Conservation (phyloP, 2,329 filamentous ascomycete genomes). For the Colletotrichum cuscutae region DNA sequence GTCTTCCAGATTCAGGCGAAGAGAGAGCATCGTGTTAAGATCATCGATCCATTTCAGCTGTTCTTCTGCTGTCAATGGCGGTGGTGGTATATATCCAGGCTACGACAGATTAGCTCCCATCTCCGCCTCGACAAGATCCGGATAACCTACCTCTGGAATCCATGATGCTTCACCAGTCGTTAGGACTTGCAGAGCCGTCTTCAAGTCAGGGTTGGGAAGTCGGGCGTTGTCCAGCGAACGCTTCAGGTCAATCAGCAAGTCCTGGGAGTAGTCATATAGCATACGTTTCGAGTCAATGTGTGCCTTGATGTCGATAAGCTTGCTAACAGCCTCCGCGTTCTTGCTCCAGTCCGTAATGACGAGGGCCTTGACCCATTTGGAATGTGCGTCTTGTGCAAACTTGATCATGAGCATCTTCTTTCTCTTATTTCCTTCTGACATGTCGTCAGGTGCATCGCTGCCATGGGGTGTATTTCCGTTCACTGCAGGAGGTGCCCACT, state of each 20-base stretch:
- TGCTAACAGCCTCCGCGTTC: constrained; percentile 81
- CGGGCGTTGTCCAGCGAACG: constrained; percentile 77
- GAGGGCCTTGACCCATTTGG: constrained; percentile 91
- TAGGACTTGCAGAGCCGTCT: constrained; percentile 87
- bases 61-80: constrained; percentile 75
- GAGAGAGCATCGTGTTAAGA: constrained; percentile 84
- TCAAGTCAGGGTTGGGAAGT: constrained; percentile 89
- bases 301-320: constrained; percentile 85
- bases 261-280: constrained; percentile 69
- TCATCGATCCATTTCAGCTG: constrained; percentile 80
- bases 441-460: constrained; percentile 60
- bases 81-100: constrained; percentile 81
- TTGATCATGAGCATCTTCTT: constrained; percentile 83
- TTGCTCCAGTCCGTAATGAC: constrained; percentile 93
- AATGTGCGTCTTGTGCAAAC: constrained; percentile 82
- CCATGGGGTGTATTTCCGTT: constrained; percentile 61
- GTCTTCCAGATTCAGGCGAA: constrained; percentile 87
- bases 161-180: constrained; percentile 80
- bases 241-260: constrained; percentile 77
- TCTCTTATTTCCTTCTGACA: constrained; percentile 71
- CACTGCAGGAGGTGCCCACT: constrained; percentile 60
- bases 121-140: neutral
- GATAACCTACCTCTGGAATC: constrained; percentile 77
- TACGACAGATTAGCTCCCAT: constrained; percentile 44
- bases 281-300: constrained; percentile 75